phyloP scores from a whole-genome alignment of 2,329 filamentous ascomycete genomes.

The Botrytis fabae region DNA sequence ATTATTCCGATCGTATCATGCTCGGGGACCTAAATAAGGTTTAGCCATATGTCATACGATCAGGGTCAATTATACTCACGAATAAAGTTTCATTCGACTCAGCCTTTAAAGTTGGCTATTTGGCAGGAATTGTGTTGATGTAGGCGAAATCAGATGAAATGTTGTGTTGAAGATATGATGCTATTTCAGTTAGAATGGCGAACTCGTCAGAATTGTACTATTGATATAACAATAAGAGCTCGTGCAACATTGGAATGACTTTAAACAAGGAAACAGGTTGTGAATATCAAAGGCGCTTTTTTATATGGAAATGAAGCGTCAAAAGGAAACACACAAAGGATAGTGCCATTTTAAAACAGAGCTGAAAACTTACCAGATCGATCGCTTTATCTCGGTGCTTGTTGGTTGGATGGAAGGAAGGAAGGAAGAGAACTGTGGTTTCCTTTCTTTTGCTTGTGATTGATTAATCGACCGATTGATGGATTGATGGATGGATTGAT shows the following conservation, averaged over 20 bases:
- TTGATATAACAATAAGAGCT: not conserved
- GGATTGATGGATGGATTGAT: not conserved
- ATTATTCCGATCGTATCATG: conserved; percentile 31
- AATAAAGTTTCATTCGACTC: not conserved
- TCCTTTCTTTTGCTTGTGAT: not conserved
- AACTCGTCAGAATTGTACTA: not conserved
- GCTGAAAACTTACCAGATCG: not conserved
- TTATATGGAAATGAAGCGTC: not conserved
- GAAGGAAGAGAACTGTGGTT: not conserved
- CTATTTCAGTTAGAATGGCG: conserved; percentile 5
- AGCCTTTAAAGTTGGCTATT: not conserved
- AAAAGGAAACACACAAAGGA: not conserved
- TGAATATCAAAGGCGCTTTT: not conserved
- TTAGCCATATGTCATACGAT: not conserved
- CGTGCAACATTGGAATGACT: too few species aligned
- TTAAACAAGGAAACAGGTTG: not conserved
- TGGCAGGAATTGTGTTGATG: not conserved
- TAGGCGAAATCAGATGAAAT: not conserved
- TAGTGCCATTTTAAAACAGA: not conserved
- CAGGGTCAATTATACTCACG: not conserved
- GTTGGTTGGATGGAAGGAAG: not conserved
- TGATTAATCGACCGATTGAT: not conserved
- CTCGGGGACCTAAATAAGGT: conserved; percentile 10
- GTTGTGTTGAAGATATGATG: not conserved
- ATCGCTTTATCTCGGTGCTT: not conserved